Percentiles rank a stretch among this genome's conserved stretches.
phyloP scores from a whole-genome alignment of 768 basidiomycete species.

The Agaricus subrufescens region DNA sequence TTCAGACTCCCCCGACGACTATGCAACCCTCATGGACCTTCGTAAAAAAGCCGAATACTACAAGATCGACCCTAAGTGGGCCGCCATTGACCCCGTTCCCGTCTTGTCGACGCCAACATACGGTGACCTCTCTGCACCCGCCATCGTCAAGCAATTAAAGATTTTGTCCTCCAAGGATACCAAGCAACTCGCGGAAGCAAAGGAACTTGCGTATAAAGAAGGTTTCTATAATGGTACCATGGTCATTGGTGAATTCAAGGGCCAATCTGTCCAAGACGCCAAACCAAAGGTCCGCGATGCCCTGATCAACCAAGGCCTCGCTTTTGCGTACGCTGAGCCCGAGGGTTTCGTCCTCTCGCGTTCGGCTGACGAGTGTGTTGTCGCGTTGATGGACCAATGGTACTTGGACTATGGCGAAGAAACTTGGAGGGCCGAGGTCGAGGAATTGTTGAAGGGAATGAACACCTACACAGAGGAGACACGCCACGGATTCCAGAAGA shows the following conservation, averaged over 20 bases:
- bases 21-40: constrained; percentile 81
- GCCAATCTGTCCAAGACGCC: constrained; percentile 83
- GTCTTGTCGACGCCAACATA: constrained; percentile 89
- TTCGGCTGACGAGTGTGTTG: constrained; percentile 95
- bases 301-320: constrained; percentile 75
- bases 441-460: constrained; percentile 82
- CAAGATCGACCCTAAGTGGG: constrained; percentile 90
- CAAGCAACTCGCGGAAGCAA: constrained; percentile 92
- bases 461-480: constrained; percentile 91
- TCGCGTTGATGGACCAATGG: constrained; percentile 99
- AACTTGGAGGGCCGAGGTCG: constrained; percentile 81
- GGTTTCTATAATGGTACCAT: constrained; percentile 96
- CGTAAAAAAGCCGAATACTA: constrained; percentile 97
- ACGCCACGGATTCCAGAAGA: constrained; percentile 85
- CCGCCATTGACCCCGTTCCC: constrained; percentile 76
- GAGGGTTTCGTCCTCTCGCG: constrained; percentile 87
- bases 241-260: constrained; percentile 88
- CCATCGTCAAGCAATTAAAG: constrained; percentile 83
- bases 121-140: constrained; percentile 84
- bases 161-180: constrained; percentile 93
- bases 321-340: constrained; percentile 92
- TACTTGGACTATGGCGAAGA: constrained; percentile 96
- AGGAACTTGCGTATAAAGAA: constrained; percentile 97
- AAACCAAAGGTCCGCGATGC: constrained; percentile 83
- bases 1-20: constrained; percentile 98